A percentile compares a stretch with the other conserved stretches of the same genome.
Conservation (phyloP, 805 yeast species). For the Hanseniaspora lachancei region DNA sequence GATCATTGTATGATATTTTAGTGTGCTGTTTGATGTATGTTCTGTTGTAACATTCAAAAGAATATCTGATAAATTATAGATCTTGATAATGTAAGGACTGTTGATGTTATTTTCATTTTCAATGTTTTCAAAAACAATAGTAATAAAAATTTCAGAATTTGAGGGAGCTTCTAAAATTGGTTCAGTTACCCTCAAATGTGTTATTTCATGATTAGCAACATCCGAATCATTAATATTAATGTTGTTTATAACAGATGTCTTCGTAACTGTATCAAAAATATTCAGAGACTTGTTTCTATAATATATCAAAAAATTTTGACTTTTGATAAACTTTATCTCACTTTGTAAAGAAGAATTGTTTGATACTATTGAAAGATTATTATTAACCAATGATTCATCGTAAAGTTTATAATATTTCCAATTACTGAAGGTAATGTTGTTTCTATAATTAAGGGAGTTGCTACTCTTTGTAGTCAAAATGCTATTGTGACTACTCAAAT, state of each 20-base stretch:
- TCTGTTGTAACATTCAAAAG: background rate
- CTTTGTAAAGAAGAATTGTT: background rate
- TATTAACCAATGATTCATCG: background rate
- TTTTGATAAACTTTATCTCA: background rate
- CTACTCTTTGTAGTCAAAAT: background rate
- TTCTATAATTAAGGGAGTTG: background rate
- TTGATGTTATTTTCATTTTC: background rate
- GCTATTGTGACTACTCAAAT: background rate
- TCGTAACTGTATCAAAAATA: background rate
- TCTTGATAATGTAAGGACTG: constrained; percentile 7
- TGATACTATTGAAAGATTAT: background rate
- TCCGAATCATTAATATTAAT: constrained; percentile 1
- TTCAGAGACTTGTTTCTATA: background rate
- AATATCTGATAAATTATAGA: background rate
- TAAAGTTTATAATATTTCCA: constrained; percentile 9
- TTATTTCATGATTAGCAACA: background rate
- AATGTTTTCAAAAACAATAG: background rate
- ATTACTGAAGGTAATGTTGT: background rate
- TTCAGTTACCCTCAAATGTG: background rate
- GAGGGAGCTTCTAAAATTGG: background rate
- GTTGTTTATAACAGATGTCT: background rate
- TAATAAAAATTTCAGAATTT: background rate
- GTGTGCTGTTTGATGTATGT: background rate
- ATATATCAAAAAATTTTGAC: background rate
- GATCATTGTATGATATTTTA: constrained; percentile 7